phyloP scores from a whole-genome alignment of 352 stramenopile genomes.

The Saprolegnia parasitica region DNA sequence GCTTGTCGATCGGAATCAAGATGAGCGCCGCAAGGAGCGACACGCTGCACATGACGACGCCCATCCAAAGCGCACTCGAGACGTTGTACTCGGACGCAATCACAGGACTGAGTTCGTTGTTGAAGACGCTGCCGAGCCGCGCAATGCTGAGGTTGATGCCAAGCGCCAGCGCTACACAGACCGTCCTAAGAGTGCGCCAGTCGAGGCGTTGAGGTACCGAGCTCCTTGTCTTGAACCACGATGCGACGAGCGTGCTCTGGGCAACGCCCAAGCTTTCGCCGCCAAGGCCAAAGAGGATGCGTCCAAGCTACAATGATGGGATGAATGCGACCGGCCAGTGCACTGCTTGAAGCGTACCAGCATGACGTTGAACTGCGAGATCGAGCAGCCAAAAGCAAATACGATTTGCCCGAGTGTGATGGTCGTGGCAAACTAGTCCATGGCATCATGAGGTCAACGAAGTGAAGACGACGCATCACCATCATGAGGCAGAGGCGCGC shows the following conservation, averaged over 20 bases:
- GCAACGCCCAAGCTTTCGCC: slow-evolving; percentile 89
- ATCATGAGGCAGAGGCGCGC: slow-evolving; percentile 77
- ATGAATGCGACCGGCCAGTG: slow-evolving; percentile 34
- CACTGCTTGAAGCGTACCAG: slow-evolving; percentile 34
- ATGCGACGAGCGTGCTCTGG: slow-evolving; percentile 84
- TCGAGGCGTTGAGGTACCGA: slow-evolving; percentile 42
- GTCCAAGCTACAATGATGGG: slow-evolving; percentile 76
- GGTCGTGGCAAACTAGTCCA: slow-evolving; percentile 56
- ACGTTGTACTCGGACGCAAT: slow-evolving; percentile 68
- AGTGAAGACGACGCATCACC: background rate
- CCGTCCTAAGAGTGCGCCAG: background rate
- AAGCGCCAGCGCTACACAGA: slow-evolving; percentile 74
- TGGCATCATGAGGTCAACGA: background rate
- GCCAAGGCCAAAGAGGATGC: slow-evolving; percentile 92
- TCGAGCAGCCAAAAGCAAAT: slow-evolving; percentile 80
- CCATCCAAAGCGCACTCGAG: slow-evolving; percentile 79
- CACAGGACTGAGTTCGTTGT: slow-evolving; percentile 84
- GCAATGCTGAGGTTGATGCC: slow-evolving; percentile 89
- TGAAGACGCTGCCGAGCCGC: slow-evolving; percentile 89
- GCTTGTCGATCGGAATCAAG: slow-evolving; percentile 77
- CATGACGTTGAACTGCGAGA: slow-evolving; percentile 78
- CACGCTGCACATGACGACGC: slow-evolving; percentile 71
- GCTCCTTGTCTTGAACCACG: slow-evolving; percentile 93
- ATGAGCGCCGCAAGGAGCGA: slow-evolving; percentile 69
- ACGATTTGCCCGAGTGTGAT: slow-evolving; percentile 84